Evolutionary conservation across 169 alveolate species (phyloP).

Genomic region (Fabrea salina): DNA sequence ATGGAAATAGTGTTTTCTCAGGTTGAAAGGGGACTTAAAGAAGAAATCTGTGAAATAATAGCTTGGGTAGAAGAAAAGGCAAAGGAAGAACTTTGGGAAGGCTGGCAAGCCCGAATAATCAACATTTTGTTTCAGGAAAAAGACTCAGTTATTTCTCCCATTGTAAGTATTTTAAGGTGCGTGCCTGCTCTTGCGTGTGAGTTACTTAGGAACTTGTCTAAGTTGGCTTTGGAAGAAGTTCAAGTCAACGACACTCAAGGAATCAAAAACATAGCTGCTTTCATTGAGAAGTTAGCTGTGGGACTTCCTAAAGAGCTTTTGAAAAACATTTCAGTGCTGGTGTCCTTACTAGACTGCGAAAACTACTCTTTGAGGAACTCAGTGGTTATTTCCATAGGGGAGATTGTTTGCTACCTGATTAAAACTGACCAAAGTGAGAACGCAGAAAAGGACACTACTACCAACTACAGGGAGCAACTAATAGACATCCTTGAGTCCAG

Average conservation of each 20-base stretch:
- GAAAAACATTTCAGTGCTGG: constrained; percentile 48
- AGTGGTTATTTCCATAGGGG: constrained; percentile 51
- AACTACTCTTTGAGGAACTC: constrained; percentile 64
- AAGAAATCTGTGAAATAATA: neutral
- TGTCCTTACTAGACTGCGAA: constrained; percentile 67
- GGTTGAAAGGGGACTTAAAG: neutral
- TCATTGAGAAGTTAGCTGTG: constrained; percentile 52
- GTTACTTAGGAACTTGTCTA: constrained; percentile 56
- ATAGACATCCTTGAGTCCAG: constrained; percentile 56
- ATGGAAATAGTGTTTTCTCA: neutral
- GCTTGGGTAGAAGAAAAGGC: neutral
- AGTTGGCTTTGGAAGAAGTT: constrained; percentile 58
- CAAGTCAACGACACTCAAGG: constrained; percentile 60
- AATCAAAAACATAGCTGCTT: constrained; percentile 62
- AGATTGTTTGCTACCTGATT: constrained; percentile 54
- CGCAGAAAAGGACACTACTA: constrained; percentile 49
- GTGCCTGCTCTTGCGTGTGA: constrained; percentile 45
- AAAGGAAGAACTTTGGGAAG: constrained; percentile 38
- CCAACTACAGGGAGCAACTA: constrained; percentile 59
- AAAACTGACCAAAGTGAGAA: constrained; percentile 43
- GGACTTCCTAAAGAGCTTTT: constrained; percentile 55
- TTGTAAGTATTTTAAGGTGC: constrained; percentile 42
- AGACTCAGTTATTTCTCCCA: constrained; percentile 56
- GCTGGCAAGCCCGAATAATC: constrained; percentile 61
- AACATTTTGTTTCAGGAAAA: constrained; percentile 59